A percentile compares a stretch with the other conserved stretches of the same genome.
Conservation (phyloP, 176 grass and related monocot species). For the Hordeum vulgare region MorexV3_pseudomolecules_assembly NC_058523.1:541827027-541827526, state of each 20-base stretch:
- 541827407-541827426: slow-evolving; percentile 47
- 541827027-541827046: no score
- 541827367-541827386: slow-evolving; percentile 43
- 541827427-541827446: slow-evolving; percentile 2
- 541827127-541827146: no score
- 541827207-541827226: neutral
- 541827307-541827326: neutral
- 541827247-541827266: neutral
- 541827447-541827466: slow-evolving; percentile 89
- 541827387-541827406: slow-evolving; percentile 14
- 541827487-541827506: neutral
- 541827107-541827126: neutral
- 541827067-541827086: no score
- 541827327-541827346: neutral
- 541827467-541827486: slow-evolving; percentile 51
- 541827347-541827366: neutral
- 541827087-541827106: neutral
- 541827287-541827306: slow-evolving; percentile 36
- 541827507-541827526: no score
- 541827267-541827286: slow-evolving; percentile 27
- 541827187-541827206: neutral
- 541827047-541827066: neutral
- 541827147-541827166: no score
- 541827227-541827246: neutral
- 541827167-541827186: neutral